These are phyloP conservation scores for Penicillium paneum DNA, from an alignment of 2,329 filamentous ascomycete species.

Conservation along the genomic window DNA sequence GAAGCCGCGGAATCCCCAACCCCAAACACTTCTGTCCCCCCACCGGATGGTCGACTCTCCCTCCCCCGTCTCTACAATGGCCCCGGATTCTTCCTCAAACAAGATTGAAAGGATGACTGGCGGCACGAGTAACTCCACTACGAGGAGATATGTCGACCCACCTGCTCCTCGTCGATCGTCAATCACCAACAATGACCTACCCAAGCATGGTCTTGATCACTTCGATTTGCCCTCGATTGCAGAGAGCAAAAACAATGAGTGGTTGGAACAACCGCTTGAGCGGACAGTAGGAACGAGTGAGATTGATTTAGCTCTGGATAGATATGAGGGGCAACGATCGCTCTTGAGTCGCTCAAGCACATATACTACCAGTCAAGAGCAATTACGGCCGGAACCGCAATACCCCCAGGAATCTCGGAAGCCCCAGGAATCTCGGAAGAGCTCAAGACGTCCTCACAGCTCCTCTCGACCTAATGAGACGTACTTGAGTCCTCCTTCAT, in stretches of 20 bases:
- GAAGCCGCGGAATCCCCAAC: conserved; percentile 33
- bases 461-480: conserved; percentile 26
- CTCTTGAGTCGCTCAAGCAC: conserved; percentile 26
- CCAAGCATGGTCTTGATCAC: conserved; percentile 16
- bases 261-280: conserved; percentile 27
- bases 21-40: conserved; percentile 39
- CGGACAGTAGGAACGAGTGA: conserved; percentile 33
- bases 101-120: conserved; percentile 20
- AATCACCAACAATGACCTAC: conserved; percentile 8
- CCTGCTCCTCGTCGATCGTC: conserved; percentile 16
- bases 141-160: conserved; percentile 30
- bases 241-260: conserved; percentile 22
- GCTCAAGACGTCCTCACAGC: conserved; percentile 21
- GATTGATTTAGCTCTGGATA: conserved; percentile 33
- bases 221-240: conserved; percentile 20
- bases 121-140: conserved; percentile 16
- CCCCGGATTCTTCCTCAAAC: conserved; percentile 31
- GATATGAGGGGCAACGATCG: conserved; percentile 26
- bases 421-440: conserved; percentile 16
- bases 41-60: conserved; percentile 42
- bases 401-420: conserved; percentile 18
- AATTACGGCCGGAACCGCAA: conserved; percentile 18
- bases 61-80: conserved; percentile 35
- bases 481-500: conserved; percentile 25
- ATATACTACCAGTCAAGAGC: conserved; percentile 24